Evolutionary conservation across 2,329 filamentous ascomycete genomes (phyloP).

Genomic region (Colletotrichum lindemuthianum): DNA sequence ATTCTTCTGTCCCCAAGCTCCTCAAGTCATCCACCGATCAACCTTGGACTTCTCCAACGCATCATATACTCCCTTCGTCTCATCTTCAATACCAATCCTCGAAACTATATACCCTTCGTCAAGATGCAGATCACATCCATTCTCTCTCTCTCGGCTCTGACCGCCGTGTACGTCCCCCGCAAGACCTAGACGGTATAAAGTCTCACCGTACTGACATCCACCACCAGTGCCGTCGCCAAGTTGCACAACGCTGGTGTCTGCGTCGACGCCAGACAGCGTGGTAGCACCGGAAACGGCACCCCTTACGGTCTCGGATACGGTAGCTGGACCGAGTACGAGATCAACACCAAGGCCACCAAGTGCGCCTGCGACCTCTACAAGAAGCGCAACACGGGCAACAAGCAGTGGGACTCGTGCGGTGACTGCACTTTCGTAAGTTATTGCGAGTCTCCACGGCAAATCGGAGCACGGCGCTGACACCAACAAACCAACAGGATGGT

Average conservation of each 20-base stretch:
- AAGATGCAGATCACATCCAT: constrained; percentile 26
- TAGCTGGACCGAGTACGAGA: constrained; percentile 26
- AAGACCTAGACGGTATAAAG: not conserved
- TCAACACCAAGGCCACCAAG: constrained; percentile 19
- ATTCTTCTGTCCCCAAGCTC: too few relatives aligned
- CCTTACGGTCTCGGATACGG: constrained; percentile 22
- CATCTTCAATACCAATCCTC: too few relatives aligned
- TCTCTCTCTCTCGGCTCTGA: constrained; percentile 7
- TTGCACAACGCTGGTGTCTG: constrained; percentile 25
- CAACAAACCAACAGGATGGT: constrained; percentile 12
- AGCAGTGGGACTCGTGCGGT: constrained; percentile 36
- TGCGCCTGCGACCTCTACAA: constrained; percentile 34
- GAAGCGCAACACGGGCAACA: constrained; percentile 36
- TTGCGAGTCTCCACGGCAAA: not conserved
- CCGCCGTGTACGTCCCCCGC: constrained; percentile 12
- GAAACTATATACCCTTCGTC: not conserved
- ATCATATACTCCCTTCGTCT: too few relatives aligned
- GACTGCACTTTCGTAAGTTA: constrained; percentile 29
- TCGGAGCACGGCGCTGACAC: not conserved
- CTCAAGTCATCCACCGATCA: too few relatives aligned
- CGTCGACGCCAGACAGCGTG: constrained; percentile 1
- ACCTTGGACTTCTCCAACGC: too few relatives aligned
- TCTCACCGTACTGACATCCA: not conserved
- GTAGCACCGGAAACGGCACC: constrained; percentile 23
- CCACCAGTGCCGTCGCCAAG: constrained; percentile 12